phyloP scores from a whole-genome alignment of 106 monocot genomes.

The Chionographis japonica region DNA sequence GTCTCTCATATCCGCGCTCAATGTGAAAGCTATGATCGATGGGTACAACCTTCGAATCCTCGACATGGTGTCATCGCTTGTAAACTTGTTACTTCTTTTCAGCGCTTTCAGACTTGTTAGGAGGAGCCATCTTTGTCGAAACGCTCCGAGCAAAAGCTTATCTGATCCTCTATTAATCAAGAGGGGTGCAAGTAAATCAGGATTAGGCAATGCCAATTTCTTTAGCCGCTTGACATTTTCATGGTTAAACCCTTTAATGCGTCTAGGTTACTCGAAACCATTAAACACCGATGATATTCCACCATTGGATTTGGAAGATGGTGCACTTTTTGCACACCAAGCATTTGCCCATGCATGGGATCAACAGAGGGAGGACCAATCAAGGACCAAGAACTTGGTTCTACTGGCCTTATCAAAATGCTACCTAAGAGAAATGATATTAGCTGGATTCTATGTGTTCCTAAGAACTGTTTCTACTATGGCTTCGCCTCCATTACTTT shows the following conservation, averaged over 20 bases:
- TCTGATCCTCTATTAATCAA: slow-evolving; percentile 33
- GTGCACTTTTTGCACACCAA: slow-evolving; percentile 36
- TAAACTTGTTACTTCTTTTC: slow-evolving; percentile 37
- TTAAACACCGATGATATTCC: slow-evolving; percentile 55
- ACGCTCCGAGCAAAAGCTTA: neutral
- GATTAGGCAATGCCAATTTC: slow-evolving; percentile 24
- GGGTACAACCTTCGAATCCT: slow-evolving; percentile 15
- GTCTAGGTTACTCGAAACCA: slow-evolving; percentile 44
- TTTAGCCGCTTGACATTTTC: slow-evolving; percentile 64
- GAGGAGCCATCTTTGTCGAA: neutral
- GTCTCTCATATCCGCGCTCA: slow-evolving; percentile 17
- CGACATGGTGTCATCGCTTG: slow-evolving; percentile 39
- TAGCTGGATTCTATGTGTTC: slow-evolving; percentile 62
- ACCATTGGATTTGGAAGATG: slow-evolving; percentile 47
- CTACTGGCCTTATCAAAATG: slow-evolving; percentile 46
- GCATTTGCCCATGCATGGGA: slow-evolving; percentile 46
- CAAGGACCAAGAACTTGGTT: slow-evolving; percentile 27
- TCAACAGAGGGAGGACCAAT: slow-evolving; percentile 16
- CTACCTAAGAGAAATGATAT: slow-evolving; percentile 49
- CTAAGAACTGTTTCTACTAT: slow-evolving; percentile 38
- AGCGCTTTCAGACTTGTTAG: slow-evolving; percentile 17
- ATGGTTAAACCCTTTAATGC: slow-evolving; percentile 72
- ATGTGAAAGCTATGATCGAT: slow-evolving; percentile 20
- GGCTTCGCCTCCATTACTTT: slow-evolving; percentile 44
- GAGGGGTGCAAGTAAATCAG: slow-evolving; percentile 10